Conservation (phyloP, 352 stramenopile genomes). For the Detonula confervacea region DNA sequence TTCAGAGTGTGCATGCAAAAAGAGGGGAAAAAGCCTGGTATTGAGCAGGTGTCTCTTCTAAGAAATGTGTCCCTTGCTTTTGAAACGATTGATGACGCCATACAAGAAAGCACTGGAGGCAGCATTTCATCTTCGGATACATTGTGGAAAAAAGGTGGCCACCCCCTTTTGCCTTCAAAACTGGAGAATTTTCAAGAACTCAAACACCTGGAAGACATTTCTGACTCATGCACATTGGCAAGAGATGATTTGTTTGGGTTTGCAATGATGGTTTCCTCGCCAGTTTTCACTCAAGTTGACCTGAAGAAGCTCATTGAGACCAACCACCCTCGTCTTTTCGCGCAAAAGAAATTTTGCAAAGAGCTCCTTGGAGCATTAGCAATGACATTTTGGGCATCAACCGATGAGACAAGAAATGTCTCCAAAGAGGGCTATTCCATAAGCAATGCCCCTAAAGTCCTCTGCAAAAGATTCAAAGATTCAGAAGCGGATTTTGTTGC, state of each 20-base stretch:
- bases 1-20: slow-evolving; percentile 21
- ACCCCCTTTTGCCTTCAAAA: slow-evolving; percentile 81
- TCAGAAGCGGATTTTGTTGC: slow-evolving; percentile 48
- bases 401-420: slow-evolving; percentile 69
- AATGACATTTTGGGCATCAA: slow-evolving; percentile 84
- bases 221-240: slow-evolving; percentile 48
- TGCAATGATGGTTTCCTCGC: slow-evolving; percentile 49
- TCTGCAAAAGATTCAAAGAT: slow-evolving; percentile 52
- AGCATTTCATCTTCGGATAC: slow-evolving; percentile 81
- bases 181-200: slow-evolving; percentile 69
- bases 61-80: slow-evolving; percentile 61
- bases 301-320: slow-evolving; percentile 66
- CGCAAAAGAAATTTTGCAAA: slow-evolving; percentile 59
- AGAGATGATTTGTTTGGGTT: slow-evolving; percentile 63
- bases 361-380: slow-evolving; percentile 84
- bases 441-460: slow-evolving; percentile 39
- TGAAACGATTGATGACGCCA: slow-evolving; percentile 65
- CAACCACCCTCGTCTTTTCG: slow-evolving; percentile 76
- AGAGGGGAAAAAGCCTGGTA: slow-evolving; percentile 9
- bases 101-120: slow-evolving; percentile 61
- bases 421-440: slow-evolving; percentile 35
- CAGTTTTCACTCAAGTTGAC: slow-evolving; percentile 43
- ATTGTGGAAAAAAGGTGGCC: slow-evolving; percentile 93
- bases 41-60: slow-evolving; percentile 15
- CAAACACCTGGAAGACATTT: slow-evolving; percentile 49